Evolutionary conservation across 768 basidiomycete species (phyloP), one percentile per base, ranked within the genome.

Genomic region (Leucosporidium yakuticum): DNA sequence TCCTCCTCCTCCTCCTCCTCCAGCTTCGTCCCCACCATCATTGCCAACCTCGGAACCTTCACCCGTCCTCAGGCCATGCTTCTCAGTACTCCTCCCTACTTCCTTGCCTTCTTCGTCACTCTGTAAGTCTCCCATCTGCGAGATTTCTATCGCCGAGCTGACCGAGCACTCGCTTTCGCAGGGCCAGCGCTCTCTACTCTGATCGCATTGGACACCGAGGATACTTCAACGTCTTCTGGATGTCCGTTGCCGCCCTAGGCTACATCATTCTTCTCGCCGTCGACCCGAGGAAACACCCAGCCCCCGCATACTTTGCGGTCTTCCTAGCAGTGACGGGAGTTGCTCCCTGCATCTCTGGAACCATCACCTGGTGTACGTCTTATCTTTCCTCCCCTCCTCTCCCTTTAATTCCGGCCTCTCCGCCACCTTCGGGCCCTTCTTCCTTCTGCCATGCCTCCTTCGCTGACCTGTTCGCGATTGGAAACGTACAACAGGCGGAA

Each of bases 1-100:
- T 7, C 23, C 9, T 25, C 7, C 47, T 47, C 17, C 51, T 44
- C 85, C 85, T 8, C 86, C 84, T 72, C 67, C 71, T 90, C 90
- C 78, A 80, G 39, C 39, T 44, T 44, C 39, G 39, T 84, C 8
- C 89, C 89, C 8, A 86, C 86, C 6, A 88, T 91, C 77, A 84
- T 90, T 51, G 69, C 83, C 44, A 83, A 84, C 5, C 81, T 89
- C 12, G 86, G 86, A 19, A 75, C 50, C 39, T 81, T 75, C 68
- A 72, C 76, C 0, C 72, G 70, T 4, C 62, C 78, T 8, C 76
- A 79, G 57, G 76, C 78, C 1, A 71, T 78, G 21, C 74, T 79
- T 0, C 72, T 79, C 20, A 75, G 75, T 51, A 77, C 69, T 7
- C 73, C 73, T 1, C 74, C 82, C 20, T 82, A 81, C 73, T 58